These are phyloP conservation scores for Suillus cothurnatus DNA, from an alignment of 768 basidiomycete genomes.

Conservation along the genomic window DNA sequence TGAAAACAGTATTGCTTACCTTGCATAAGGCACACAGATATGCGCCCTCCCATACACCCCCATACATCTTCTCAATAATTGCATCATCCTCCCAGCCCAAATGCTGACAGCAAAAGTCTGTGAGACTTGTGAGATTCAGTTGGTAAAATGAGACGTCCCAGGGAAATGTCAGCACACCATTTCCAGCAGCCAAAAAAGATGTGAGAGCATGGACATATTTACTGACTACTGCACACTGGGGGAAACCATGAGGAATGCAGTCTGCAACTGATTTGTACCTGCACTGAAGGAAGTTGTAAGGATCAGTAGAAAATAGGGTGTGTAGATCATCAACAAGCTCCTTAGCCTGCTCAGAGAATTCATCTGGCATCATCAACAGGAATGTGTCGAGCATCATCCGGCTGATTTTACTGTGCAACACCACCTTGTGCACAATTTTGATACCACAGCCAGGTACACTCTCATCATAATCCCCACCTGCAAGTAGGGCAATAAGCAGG, in stretches of 20 bases:
- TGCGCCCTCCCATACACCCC: not conserved
- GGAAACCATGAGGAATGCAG: not conserved
- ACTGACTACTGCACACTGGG: too few relatives aligned
- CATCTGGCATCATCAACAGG: not conserved
- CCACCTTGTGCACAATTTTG: not conserved
- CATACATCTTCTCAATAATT: not conserved
- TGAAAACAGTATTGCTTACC: not conserved
- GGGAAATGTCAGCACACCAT: not conserved
- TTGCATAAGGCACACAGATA: not conserved
- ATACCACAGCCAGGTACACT: not conserved
- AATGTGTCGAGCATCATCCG: not conserved
- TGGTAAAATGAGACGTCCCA: not conserved
- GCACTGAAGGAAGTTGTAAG: not conserved
- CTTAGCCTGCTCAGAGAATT: not conserved
- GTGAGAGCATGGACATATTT: not conserved
- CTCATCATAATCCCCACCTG: too few relatives aligned
- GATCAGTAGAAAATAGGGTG: not conserved
- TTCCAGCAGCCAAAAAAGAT: not conserved
- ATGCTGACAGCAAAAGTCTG: not conserved
- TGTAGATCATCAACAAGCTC: not conserved
- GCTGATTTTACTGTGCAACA: not conserved
- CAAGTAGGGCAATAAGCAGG: too few relatives aligned
- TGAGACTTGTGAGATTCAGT: not conserved
- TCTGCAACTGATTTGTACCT: not conserved
- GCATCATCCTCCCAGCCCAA: not conserved